Evolutionary conservation across 1,284 basidiomycete genomes (phyloP), one percentile per base, ranked within the genome.

Genomic region (Pascua guehoae): DNA sequence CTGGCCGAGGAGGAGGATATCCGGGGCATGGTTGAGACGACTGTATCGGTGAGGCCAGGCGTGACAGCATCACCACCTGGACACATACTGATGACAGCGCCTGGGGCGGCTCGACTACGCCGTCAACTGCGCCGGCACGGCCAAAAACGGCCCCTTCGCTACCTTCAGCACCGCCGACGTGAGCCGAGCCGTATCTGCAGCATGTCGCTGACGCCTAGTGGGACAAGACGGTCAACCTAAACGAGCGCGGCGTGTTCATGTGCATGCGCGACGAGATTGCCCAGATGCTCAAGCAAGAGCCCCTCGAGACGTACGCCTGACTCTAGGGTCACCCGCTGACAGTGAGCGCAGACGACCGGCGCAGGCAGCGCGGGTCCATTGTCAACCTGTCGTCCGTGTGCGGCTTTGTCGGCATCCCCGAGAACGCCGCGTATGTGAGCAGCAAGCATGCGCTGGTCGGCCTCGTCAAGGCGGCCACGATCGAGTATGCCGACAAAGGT

Each of bases 101-200:
- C 24, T 66, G 43, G 69, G 69, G 3, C 61, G 68, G 17, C 54
- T 72, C 41, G 70, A 72, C 57, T 70, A 72, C 48, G 66, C 64
- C 41, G 65, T 67, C 37, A 72, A 72, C 46, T 57, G 58, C 18
- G 70, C 70, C 4, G 70, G 70, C 2, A 62, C 70, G 32, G 60
- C 56, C 1, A 62, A 64, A 0, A 61, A 56, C 50, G 46, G 48
- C 8, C 51, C 60, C 12, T 55, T 62, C 15, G 36, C 37, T n/a
- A 50, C 61, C 38, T 64, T 59, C 51, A 46, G 48, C 7, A 44
- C 65, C 16, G 66, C 57, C 16, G 67, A 63, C 16, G 54, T 56
- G 36, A 38, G 54, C 50, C n/a, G n/a, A n/a, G n/a, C n/a, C n/a
- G n/a, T n/a, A n/a, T n/a, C n/a, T n/a, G n/a, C n/a, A n/a, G n/a